These are phyloP conservation scores for Alternaria sp. DNA, from an alignment of 2,329 filamentous ascomycete genomes.

Conservation along the genomic window DNA sequence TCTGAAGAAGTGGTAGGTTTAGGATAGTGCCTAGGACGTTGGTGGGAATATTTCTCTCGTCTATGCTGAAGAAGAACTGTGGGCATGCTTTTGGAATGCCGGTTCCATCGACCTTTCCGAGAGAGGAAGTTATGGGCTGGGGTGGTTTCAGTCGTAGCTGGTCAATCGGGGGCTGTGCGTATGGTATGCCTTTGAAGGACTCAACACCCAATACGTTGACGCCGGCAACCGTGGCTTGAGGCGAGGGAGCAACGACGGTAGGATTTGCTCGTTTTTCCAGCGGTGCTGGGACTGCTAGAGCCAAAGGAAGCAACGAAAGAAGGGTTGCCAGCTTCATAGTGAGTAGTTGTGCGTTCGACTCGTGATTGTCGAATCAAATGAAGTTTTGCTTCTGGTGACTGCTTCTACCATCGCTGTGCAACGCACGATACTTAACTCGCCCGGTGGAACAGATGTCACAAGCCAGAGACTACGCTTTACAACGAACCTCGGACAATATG, in stretches of 20 bases:
- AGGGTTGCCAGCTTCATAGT: constrained; percentile 38
- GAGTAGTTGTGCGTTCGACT: not conserved
- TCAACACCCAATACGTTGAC: constrained; percentile 60
- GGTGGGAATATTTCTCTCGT: constrained; percentile 39
- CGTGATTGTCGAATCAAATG: not conserved
- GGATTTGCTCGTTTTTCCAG: constrained; percentile 57
- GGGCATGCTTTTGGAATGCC: constrained; percentile 69
- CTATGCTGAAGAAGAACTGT: constrained; percentile 69
- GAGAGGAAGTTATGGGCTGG: constrained; percentile 60
- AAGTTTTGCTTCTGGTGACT: not conserved
- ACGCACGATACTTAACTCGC: constrained; percentile 9
- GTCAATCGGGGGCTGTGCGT: constrained; percentile 72
- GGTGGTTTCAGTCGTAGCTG: constrained; percentile 73
- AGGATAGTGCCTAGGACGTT: constrained; percentile 48
- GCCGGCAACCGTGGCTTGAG: constrained; percentile 62
- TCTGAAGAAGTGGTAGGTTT: constrained; percentile 50
- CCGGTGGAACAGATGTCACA: constrained; percentile 17
- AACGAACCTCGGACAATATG: constrained; percentile 21
- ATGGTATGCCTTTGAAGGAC: constrained; percentile 76
- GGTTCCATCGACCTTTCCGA: constrained; percentile 69
- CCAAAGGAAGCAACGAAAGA: constrained; percentile 36
- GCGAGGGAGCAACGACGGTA: constrained; percentile 60
- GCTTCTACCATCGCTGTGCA: constrained; percentile 3
- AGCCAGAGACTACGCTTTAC: constrained; percentile 15
- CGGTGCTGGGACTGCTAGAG: constrained; percentile 41